Percentiles rank a stretch among this genome's conserved stretches.
Evolutionary conservation across 2,329 filamentous ascomycete genomes (phyloP).

Genomic region (Exophiala phaeomuriformis): DNA sequence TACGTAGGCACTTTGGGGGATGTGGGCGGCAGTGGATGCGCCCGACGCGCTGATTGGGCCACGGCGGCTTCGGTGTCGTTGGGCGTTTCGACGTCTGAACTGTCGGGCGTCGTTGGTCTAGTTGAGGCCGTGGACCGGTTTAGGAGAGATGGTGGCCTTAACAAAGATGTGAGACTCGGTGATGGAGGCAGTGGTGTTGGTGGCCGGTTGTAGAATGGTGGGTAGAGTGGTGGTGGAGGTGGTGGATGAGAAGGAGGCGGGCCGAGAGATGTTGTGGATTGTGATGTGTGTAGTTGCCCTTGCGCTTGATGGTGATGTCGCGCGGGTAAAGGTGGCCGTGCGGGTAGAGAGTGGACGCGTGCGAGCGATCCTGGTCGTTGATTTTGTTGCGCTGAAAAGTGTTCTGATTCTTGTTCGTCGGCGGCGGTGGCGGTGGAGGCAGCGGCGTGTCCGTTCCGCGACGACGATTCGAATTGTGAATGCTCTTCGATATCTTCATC

Average conservation of each 20-base stretch:
- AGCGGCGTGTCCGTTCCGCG: no score
- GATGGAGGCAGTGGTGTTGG: conserved; percentile 89
- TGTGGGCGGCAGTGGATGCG: conserved; percentile 66
- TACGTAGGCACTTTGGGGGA: conserved; percentile 96
- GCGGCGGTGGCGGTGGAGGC: conserved; percentile 1
- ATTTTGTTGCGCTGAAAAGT: no score
- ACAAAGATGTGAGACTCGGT: conserved; percentile 82
- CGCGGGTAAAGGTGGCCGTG: conserved; percentile 7
- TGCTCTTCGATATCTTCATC: conserved; percentile 12
- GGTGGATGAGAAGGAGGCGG: conserved; percentile 39
- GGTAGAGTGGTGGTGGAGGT: conserved; percentile 52
- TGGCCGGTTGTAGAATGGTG: conserved; percentile 96
- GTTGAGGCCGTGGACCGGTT: conserved; percentile 56
- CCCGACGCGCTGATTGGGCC: conserved; percentile 52
- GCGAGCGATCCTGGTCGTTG: conserved; percentile 10
- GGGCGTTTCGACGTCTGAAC: conserved; percentile 71
- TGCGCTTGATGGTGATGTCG: conserved; percentile 1
- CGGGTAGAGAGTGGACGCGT: conserved; percentile 16
- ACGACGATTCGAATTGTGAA: conserved; percentile 9
- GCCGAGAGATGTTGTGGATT: conserved; percentile 23
- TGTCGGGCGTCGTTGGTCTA: conserved; percentile 87
- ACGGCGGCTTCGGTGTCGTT: conserved; percentile 55
- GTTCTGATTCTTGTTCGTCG: neutral
- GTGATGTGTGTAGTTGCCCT: conserved; percentile 14
- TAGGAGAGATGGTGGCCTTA: conserved; percentile 57